These are phyloP conservation scores for Populus tremula DNA, from an alignment of 345 rosid genomes.

Conservation along the genomic window DNA sequence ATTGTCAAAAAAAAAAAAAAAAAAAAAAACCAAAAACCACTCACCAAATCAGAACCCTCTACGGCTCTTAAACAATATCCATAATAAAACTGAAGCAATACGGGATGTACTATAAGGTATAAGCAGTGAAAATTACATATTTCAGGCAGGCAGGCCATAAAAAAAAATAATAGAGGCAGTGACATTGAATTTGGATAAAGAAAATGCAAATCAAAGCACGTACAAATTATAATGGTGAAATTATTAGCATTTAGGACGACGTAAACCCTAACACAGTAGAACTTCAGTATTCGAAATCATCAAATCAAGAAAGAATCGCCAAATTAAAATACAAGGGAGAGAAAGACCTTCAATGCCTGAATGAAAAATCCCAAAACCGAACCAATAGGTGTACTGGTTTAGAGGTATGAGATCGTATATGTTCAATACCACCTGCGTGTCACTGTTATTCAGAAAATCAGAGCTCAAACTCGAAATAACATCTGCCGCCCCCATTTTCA, in stretches of 20 bases:
- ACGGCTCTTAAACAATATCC: background rate
- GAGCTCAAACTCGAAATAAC: slow-evolving; percentile 30
- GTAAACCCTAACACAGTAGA: background rate
- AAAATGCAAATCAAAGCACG: background rate
- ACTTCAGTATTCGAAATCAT: background rate
- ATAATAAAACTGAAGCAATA: no score
- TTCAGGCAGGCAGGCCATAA: background rate
- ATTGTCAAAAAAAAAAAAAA: background rate
- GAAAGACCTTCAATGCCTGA: slow-evolving; percentile 80
- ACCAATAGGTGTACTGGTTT: slow-evolving; percentile 75
- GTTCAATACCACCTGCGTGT: slow-evolving; percentile 56
- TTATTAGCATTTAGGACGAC: no score
- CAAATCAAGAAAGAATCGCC: background rate
- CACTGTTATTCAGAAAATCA: slow-evolving; percentile 11
- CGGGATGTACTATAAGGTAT: no score
- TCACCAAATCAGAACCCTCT: background rate
- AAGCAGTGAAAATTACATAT: background rate
- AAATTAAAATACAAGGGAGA: background rate
- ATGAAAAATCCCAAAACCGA: slow-evolving; percentile 89
- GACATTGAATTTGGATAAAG: no score
- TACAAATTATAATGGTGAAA: background rate
- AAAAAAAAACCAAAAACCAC: background rate
- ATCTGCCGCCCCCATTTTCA: slow-evolving; percentile 39
- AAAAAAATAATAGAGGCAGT: no score
- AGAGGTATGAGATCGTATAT: slow-evolving; percentile 85